These are phyloP conservation scores for Lentinula raphanica DNA, from an alignment of 768 basidiomycete genomes.

Conservation along the genomic window DNA sequence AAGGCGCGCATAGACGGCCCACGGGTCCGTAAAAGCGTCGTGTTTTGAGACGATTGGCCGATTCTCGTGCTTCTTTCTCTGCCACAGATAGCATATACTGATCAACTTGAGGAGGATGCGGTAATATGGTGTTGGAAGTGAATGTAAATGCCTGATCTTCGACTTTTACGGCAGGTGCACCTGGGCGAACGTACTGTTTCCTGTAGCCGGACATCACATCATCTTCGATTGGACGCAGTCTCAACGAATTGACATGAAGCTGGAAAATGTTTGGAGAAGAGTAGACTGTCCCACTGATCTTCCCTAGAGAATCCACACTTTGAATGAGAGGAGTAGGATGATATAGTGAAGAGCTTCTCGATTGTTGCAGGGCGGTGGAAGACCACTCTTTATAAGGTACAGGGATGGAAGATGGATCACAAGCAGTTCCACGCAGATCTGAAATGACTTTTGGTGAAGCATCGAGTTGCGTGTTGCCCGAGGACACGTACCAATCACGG, in stretches of 20 bases:
- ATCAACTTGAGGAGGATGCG: not conserved
- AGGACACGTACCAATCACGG: conserved; percentile 48
- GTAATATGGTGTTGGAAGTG: not conserved
- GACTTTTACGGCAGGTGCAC: not conserved
- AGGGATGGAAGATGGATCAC: conserved; percentile 8
- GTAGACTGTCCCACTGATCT: not conserved
- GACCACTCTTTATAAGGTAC: not conserved
- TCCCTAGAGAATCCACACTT: not conserved
- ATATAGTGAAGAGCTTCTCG: not conserved
- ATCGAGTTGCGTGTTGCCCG: not conserved
- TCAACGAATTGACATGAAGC: not conserved
- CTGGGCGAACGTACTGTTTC: not conserved
- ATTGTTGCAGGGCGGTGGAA: not conserved
- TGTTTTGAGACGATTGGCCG: not conserved
- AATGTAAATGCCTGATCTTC: not conserved
- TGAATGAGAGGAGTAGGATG: conserved; percentile 2
- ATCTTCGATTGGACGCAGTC: not conserved
- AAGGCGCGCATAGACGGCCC: not conserved
- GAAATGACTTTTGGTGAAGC: not conserved
- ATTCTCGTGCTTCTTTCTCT: not conserved
- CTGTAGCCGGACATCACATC: not conserved
- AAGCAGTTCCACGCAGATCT: conserved; percentile 27
- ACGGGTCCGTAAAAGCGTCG: not conserved
- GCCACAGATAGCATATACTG: conserved; percentile 1
- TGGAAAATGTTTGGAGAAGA: not conserved